Conservation (phyloP, 176 grass and related monocot species). For the Stipa capillata region DNA sequence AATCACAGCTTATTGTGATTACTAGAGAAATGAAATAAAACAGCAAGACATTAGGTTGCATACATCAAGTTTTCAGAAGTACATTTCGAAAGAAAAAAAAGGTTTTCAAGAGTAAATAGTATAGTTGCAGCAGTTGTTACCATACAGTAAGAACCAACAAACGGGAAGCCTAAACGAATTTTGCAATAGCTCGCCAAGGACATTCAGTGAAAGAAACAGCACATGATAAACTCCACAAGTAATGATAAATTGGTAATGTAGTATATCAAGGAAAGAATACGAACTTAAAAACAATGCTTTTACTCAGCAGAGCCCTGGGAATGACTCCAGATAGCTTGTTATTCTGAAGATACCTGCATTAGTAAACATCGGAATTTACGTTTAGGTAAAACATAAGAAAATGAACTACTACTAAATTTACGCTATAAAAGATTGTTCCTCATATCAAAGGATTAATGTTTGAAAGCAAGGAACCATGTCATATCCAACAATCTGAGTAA, state of each 20-base stretch:
- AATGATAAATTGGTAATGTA: neutral
- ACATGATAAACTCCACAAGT: neutral
- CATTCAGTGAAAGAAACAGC: conserved; percentile 4
- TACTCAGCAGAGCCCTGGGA: conserved; percentile 56
- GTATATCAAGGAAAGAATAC: neutral
- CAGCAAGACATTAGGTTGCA: neutral
- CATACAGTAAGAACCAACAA: neutral
- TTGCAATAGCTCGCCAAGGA: neutral
- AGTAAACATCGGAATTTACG: conserved; percentile 7
- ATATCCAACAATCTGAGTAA: neutral
- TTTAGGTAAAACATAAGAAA: neutral
- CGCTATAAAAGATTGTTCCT: neutral
- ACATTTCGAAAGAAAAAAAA: too few species aligned
- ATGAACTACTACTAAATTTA: neutral
- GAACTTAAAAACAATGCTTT: conserved; percentile 56
- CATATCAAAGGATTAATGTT: neutral
- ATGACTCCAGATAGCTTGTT: conserved; percentile 66
- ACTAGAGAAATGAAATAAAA: neutral
- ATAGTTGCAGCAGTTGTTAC: neutral
- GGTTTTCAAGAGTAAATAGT: neutral
- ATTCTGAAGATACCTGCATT: conserved; percentile 68
- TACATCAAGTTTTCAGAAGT: neutral
- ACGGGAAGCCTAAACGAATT: neutral
- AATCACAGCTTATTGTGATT: neutral
- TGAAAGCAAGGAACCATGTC: neutral